Conservation (phyloP, 805 yeast genomes). For the Debaryomyces prosopidis region DNA sequence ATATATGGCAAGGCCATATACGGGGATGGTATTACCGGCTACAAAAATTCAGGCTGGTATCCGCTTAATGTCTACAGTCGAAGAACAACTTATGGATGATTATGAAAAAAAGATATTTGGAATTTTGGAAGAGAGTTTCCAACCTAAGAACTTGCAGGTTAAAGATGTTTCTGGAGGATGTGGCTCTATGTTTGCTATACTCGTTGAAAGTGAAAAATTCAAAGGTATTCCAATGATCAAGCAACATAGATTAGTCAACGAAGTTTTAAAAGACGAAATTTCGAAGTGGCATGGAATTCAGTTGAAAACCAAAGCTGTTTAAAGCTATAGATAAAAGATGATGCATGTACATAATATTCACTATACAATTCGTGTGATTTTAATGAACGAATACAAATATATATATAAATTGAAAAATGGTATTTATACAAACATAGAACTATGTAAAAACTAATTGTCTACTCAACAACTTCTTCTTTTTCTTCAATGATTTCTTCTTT, state of each 20-base stretch:
- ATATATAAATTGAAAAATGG: neutral
- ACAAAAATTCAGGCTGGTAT: neutral
- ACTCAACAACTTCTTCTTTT: conserved; percentile 66
- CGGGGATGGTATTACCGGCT: neutral
- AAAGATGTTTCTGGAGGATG: conserved; percentile 90
- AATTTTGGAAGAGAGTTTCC: conserved; percentile 53
- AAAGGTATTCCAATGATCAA: conserved; percentile 82
- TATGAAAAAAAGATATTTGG: conserved; percentile 66
- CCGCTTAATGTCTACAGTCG: conserved; percentile 2
- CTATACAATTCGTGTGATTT: neutral
- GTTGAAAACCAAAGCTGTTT: conserved; percentile 63
- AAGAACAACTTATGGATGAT: conserved; percentile 42
- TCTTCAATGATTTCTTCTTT: conserved; percentile 74
- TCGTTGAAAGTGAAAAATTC: conserved; percentile 69
- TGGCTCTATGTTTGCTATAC: conserved; percentile 96
- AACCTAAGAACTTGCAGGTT: conserved; percentile 66
- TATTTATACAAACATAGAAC: neutral
- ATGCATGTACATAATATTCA: neutral
- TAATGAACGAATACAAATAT: neutral
- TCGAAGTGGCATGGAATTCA: conserved; percentile 94
- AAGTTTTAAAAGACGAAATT: conserved; percentile 78
- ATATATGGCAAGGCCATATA: neutral
- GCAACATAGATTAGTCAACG: conserved; percentile 90
- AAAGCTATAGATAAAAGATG: neutral
- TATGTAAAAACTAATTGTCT: conserved; percentile 7